Evolutionary conservation across 768 basidiomycete species (phyloP), one percentile per base, ranked within the genome.

Genomic region (Tulasnella sp.): DNA sequence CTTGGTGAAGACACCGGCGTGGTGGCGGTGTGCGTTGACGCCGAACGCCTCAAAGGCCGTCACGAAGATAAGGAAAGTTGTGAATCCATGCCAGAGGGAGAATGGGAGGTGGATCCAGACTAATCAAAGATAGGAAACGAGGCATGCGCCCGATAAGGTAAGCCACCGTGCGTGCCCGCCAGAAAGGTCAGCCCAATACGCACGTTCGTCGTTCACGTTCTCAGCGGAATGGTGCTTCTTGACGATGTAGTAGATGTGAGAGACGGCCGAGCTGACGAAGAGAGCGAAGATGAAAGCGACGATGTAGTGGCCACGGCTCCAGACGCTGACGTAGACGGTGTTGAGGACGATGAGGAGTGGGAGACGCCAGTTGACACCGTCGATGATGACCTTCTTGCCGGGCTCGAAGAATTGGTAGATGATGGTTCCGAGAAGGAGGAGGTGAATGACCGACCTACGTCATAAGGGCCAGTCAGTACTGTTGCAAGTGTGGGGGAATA

Each of bases 11-110:
- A 96, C 87, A 58, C 96, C 95, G 3, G 95, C 92, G 44, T 85
- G 86, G 80, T 93, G 87, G 80, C 85, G 86, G 81, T 88, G 84
- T 0, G 94, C 92, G 85, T 97, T 89, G 81, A 92, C 91, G 82
- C 97, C 97, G 83, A 97, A 97, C 0, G 96, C 96, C 82, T 96
- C 93, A 84, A 97, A 97, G 2, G 89, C 94, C 60, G 93, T 92
- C 82, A 96, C 86, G 83, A 96, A 85, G 80, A 96, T 91, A 77
- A 95, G 90, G 81, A 96, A 91, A 78, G 94, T 95, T 16, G 92
- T 94, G 94, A 94, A 96, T 50, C 96, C 97, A 84, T 98, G 96
- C 87, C 94, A 98, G 74, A 98, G 91, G 2, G 94, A 96, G 90
- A 99, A 98, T 2, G 98, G 98, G 24, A 98, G 92, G 86, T 98